Percentiles rank a stretch among this genome's conserved stretches.
phyloP scores from a whole-genome alignment of 495 filamentous ascomycete species.

The Elaphomyces granulatus region DNA sequence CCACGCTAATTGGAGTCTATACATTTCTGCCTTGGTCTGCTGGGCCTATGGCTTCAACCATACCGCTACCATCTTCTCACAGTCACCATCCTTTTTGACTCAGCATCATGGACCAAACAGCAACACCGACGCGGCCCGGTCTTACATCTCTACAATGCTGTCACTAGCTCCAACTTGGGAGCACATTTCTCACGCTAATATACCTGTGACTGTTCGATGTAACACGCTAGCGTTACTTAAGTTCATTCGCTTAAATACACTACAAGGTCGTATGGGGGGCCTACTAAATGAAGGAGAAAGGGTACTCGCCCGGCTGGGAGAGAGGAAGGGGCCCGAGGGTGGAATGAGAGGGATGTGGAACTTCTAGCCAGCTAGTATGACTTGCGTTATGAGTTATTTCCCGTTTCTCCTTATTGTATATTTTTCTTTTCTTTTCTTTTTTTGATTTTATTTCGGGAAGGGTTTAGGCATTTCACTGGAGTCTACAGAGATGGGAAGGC shows the following conservation, averaged over 20 bases:
- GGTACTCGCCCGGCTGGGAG: conserved; percentile 9
- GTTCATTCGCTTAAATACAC: conserved; percentile 1
- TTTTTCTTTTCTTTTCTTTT: conserved; percentile 1
- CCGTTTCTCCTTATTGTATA: neutral
- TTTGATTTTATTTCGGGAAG: too few species aligned
- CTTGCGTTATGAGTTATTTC: conserved; percentile 1
- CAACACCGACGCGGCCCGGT: neutral
- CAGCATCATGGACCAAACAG: neutral
- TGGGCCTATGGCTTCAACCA: conserved; percentile 11
- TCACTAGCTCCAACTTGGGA: conserved; percentile 4
- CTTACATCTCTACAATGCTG: conserved; percentile 7
- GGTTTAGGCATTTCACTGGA: too few species aligned
- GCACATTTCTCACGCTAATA: conserved; percentile 3
- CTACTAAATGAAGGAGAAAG: conserved; percentile 10
- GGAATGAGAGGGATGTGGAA: conserved; percentile 7
- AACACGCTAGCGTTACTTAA: conserved; percentile 3
- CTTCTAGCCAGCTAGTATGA: conserved; percentile 4
- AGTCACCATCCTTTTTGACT: neutral
- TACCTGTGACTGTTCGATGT: conserved; percentile 1
- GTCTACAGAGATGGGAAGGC: too few species aligned
- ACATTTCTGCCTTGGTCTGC: conserved; percentile 11
- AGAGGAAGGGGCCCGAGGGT: conserved; percentile 3
- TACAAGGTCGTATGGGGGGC: conserved; percentile 6
- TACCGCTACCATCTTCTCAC: neutral
- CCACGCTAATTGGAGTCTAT: conserved; percentile 11